Base-by-base conservation (phyloP, 2,329 filamentous ascomycete species). In the Teratosphaeriaceae sp. region DNA sequence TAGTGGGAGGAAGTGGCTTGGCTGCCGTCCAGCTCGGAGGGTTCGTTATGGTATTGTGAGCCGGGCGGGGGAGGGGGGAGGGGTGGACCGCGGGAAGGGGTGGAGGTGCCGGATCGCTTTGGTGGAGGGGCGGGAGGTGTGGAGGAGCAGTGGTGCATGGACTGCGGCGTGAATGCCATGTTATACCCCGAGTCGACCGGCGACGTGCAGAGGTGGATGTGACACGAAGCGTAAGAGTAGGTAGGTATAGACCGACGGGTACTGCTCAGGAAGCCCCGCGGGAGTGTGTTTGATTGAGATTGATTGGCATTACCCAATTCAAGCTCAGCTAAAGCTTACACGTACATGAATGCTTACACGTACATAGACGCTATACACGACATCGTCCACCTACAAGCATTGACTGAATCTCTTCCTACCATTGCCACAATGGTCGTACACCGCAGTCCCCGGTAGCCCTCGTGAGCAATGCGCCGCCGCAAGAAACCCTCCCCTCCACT, bases 41-140 rank as follows among this genome's bases (percentile, higher is more conserved):
- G 49, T 30, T 55, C 53, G 44, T 45, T 57, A 26, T 48, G 31
- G 38, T 65, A 61, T 9, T 58, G 54, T 16, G 42, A n/a, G 29
- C 33, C 29, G 11, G 40, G 40, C 19, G 62, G 60, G 16, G 70
- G 67, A 21, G 67, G 67, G 34, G 69, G 69, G 38, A 66, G 66
- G 2, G 68, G 63, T 19, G 70, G 70, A 46, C 68, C 69, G 2
- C 67, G 68, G 46, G 62, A 55, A 19, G 68, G 70, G 38, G 62
- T 66, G 37, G 58, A 62, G 21, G 66, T 61, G 42, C 61, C 67
- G 7, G 64, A 65, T 31, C 66, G 67, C 38, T 65, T 66, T 16
- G 70, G 71, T 16, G 71, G 71, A 8, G 70, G 71, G 5, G 70
- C 65, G 27, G 71, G 70, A 39, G 71, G 70, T 16, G 70, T 69